phyloP scores from a whole-genome alignment of 1,284 basidiomycete species.

The Anthracocystis walkeri region DNA sequence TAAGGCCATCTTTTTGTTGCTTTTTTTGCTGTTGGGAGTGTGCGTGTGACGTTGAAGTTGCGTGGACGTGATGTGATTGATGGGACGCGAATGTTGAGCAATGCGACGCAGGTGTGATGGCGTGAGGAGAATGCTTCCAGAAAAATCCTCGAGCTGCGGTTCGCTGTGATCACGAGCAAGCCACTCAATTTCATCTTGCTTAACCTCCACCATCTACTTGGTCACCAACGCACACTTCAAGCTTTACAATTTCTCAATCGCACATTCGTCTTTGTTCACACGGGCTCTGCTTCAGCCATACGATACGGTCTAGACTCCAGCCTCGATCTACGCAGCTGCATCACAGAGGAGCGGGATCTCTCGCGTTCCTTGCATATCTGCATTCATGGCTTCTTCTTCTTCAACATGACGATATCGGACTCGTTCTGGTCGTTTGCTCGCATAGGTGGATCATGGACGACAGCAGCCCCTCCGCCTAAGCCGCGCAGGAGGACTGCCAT shows the following conservation, averaged over 20 bases:
- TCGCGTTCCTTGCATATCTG: conserved; percentile 5
- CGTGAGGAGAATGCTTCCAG: conserved; percentile 12
- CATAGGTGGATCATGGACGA: conserved; percentile 15
- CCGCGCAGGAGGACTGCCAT: conserved; percentile 22
- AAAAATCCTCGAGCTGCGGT: conserved; percentile 16
- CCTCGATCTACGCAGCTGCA: background rate
- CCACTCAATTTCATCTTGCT: conserved; percentile 1
- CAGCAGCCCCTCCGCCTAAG: conserved; percentile 3
- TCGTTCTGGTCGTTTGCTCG: conserved; percentile 36
- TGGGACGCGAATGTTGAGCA: too few relatives aligned
- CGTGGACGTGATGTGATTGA: background rate
- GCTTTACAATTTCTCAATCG: background rate
- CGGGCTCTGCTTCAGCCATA: background rate
- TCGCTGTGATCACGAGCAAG: conserved; percentile 20
- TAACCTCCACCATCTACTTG: conserved; percentile 18
- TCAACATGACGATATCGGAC: conserved; percentile 31
- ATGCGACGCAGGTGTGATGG: background rate
- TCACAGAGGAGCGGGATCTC: conserved; percentile 11
- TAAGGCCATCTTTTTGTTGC: background rate
- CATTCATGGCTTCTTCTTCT: conserved; percentile 8
- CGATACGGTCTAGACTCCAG: too few relatives aligned
- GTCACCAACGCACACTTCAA: background rate
- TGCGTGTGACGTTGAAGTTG: background rate
- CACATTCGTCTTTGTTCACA: background rate
- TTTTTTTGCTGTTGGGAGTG: background rate